Base-by-base conservation (phyloP, 1,139 yeast genomes). In the Protomyces pachydermus region DNA sequence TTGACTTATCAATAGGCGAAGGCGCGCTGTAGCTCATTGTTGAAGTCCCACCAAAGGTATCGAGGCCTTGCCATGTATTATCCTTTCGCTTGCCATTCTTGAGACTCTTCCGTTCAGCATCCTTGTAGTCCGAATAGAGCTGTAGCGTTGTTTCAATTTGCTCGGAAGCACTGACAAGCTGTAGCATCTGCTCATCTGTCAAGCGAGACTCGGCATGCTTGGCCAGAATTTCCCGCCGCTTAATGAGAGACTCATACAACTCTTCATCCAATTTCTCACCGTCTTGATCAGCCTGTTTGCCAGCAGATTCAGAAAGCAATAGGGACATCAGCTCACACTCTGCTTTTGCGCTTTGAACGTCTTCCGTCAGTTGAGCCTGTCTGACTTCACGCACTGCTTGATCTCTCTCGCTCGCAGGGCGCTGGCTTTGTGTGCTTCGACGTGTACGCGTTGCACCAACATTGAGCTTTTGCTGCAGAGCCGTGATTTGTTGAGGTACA, bases 241-340 rank as follows among this genome's bases (percentile, higher is more conserved):
- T 38, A 14, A 25, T 39, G 12, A 58, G 32, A 39, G 56, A 18
- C 16, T 16, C 54, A 18, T 58, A 45, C 35, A 58, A 39, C 39
- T 58, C 62, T 18, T 52, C 39, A 37, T 51, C 32, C 34, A 58
- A 51, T 3, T 39, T 28, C 20, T 38, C 62, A 14, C 51, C 14
- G 14, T 42, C 48, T 10, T 18, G 6, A n/a, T 16, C 14, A 3
- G 20, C 48, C 12, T 42, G 16, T 2, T 4, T 16, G 10, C 48
- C 48, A n/a, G n/a, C 39, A 6, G 56, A n/a, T 2, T 58, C 56
- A 8, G 56, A 51, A 3, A 58, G 45, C 9, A 52, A 18, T 2
- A 54, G 34, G 14, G 62, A 37, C 28, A 58, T 55, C 14, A 58
- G 52, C 38, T 58, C 62, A 20, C 56, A 38, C 46, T 58, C 62